Evolutionary conservation across 805 yeast genomes (phyloP).

Genomic region (Metschnikowia orientalis): DNA sequence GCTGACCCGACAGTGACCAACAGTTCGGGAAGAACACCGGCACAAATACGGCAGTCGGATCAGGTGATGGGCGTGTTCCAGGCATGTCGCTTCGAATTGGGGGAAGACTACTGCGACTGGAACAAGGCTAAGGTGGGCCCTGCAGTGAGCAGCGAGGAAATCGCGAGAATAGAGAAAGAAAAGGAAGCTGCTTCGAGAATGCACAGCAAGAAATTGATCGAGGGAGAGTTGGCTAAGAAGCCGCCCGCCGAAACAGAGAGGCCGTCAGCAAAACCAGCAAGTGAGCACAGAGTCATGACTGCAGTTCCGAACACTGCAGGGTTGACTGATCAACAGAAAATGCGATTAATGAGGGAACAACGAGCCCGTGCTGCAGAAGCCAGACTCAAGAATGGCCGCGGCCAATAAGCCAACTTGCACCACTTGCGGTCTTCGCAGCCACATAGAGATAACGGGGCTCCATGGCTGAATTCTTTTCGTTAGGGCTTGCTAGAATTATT

Average conservation of each 20-base stretch:
- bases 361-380: constrained; percentile 97
- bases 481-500: too few species aligned
- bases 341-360: constrained; percentile 84
- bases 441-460: too few species aligned
- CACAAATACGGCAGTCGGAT: constrained; percentile 53
- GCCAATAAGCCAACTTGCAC: too few species aligned
- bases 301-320: constrained; percentile 48
- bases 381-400: constrained; percentile 42
- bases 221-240: constrained; percentile 41
- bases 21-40: constrained; percentile 57
- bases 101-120: constrained; percentile 75
- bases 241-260: constrained; percentile 27
- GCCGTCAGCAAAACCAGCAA: constrained; percentile 26
- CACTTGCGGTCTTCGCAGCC: too few species aligned
- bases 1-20: constrained; percentile 65
- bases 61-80: constrained; percentile 57
- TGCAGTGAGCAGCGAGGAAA: constrained; percentile 53
- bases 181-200: constrained; percentile 32
- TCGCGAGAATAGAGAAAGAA: constrained; percentile 38
- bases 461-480: too few species aligned
- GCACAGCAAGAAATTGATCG: constrained; percentile 39
- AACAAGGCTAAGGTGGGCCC: constrained; percentile 56
- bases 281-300: constrained; percentile 9
- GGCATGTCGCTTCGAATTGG: constrained; percentile 59
- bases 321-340: constrained; percentile 67